Evolutionary conservation across 2,329 filamentous ascomycete species (phyloP).

Genomic region (Sporothrix inflata): DNA sequence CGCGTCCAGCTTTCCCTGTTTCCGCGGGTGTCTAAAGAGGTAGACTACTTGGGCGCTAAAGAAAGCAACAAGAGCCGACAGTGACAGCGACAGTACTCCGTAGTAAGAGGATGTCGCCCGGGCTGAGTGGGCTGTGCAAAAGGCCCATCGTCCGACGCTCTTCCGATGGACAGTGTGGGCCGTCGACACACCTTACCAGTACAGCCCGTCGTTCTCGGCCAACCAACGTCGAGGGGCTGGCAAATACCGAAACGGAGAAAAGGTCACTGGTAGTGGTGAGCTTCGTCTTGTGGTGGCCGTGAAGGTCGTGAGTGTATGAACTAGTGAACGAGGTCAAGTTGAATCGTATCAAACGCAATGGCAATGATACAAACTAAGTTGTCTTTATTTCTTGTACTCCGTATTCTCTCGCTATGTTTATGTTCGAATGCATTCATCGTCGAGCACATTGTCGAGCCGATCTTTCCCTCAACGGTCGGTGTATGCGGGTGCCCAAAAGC

Average conservation of each 20-base stretch:
- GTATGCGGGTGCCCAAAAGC: neutral
- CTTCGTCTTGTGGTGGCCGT: neutral
- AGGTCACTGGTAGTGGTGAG: neutral
- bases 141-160: neutral
- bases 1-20: neutral
- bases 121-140: slow-evolving; percentile 13
- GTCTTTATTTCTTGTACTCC: too few relatives aligned
- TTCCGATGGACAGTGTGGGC: slow-evolving; percentile 6
- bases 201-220: neutral
- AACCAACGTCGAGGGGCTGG: neutral
- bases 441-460: too few relatives aligned
- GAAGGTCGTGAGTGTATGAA: neutral
- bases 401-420: too few relatives aligned
- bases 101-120: neutral
- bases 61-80: too few relatives aligned
- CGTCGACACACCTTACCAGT: neutral
- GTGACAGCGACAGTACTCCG: neutral
- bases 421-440: too few relatives aligned
- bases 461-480: neutral
- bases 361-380: too few relatives aligned
- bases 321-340: neutral
- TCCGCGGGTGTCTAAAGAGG: neutral
- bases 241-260: neutral
- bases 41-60: neutral
- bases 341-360: too few relatives aligned